These are phyloP conservation scores for Yamadazyma spencermartinsiae DNA, from an alignment of 1,139 yeast species.

Conservation along the genomic window DNA sequence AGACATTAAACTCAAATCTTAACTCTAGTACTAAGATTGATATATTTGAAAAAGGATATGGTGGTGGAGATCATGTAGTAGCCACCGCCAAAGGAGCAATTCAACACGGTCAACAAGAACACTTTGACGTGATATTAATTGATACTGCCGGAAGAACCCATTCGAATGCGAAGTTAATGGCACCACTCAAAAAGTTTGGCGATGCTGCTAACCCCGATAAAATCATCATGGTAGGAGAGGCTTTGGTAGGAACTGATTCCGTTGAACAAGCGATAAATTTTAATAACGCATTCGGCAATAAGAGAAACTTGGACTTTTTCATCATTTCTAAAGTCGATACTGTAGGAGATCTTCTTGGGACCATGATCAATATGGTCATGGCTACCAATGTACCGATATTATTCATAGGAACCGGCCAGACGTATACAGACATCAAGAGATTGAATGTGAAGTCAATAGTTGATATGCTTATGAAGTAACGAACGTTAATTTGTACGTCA, in stretches of 20 bases:
- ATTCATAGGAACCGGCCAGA: constrained; percentile 96
- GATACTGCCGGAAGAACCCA: constrained; percentile 99
- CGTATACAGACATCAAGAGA: constrained; percentile 92
- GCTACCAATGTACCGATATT: constrained; percentile 94
- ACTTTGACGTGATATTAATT: constrained; percentile 82
- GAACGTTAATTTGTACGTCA: not conserved
- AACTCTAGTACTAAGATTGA: constrained; percentile 61
- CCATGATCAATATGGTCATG: constrained; percentile 97
- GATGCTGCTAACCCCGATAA: constrained; percentile 95
- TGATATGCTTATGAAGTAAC: constrained; percentile 63
- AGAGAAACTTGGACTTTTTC: constrained; percentile 81
- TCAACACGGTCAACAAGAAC: constrained; percentile 55
- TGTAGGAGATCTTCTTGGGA: constrained; percentile 94
- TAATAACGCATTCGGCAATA: constrained; percentile 88
- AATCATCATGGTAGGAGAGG: constrained; percentile 98
- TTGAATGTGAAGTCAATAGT: constrained; percentile 93
- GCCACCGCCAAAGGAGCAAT: constrained; percentile 95
- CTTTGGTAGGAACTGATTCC: constrained; percentile 95
- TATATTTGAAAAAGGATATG: constrained; percentile 91
- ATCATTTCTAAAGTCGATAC: constrained; percentile 95
- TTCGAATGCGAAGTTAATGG: constrained; percentile 92
- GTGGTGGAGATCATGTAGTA: constrained; percentile 91
- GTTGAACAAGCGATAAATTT: constrained; percentile 94
- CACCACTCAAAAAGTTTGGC: constrained; percentile 92
- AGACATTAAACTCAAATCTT: constrained; percentile 42